Conservation (phyloP, 2,329 filamentous ascomycete species). For the Bipolaris oryzae region DNA sequence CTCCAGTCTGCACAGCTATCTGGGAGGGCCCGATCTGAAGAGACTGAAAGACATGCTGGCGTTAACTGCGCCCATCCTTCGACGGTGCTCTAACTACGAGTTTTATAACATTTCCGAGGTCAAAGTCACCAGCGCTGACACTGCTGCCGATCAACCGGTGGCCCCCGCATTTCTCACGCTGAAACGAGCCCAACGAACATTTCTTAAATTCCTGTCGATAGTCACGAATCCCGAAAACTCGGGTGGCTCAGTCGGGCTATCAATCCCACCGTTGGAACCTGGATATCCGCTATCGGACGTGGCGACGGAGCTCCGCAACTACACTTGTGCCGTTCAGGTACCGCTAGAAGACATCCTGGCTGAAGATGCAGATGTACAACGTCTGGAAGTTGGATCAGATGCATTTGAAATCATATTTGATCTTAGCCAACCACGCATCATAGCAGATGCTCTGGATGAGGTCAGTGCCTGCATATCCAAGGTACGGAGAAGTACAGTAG, state of each 20-base stretch:
- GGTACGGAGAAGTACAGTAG: slow-evolving; percentile 67
- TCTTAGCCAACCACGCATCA: slow-evolving; percentile 19
- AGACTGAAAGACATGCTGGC: slow-evolving; percentile 65
- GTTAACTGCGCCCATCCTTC: slow-evolving; percentile 64
- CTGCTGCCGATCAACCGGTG: slow-evolving; percentile 39
- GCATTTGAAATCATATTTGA: slow-evolving; percentile 68
- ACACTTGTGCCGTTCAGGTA: slow-evolving; percentile 71
- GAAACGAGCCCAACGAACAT: slow-evolving; percentile 71
- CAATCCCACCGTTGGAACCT: slow-evolving; percentile 64
- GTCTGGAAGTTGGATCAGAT: slow-evolving; percentile 69
- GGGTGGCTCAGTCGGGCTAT: slow-evolving; percentile 20
- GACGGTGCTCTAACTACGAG: slow-evolving; percentile 73
- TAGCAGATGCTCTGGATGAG: slow-evolving; percentile 36
- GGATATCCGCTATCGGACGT: slow-evolving; percentile 69
- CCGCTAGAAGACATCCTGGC: slow-evolving; percentile 63
- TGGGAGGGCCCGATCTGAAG: slow-evolving; percentile 59
- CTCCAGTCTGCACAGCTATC: slow-evolving; percentile 67
- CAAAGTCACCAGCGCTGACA: slow-evolving; percentile 21
- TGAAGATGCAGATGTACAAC: slow-evolving; percentile 64
- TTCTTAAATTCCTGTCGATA: slow-evolving; percentile 70
- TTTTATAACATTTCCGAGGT: slow-evolving; percentile 76
- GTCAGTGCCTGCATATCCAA: slow-evolving; percentile 65
- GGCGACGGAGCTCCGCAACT: slow-evolving; percentile 64
- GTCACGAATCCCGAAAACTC: slow-evolving; percentile 60
- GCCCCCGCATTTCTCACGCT: slow-evolving; percentile 67